Percentiles rank a stretch among this genome's conserved stretches.
Conservation (phyloP, 1,284 basidiomycete genomes). For the Ceratobasidium sp. region DNA sequence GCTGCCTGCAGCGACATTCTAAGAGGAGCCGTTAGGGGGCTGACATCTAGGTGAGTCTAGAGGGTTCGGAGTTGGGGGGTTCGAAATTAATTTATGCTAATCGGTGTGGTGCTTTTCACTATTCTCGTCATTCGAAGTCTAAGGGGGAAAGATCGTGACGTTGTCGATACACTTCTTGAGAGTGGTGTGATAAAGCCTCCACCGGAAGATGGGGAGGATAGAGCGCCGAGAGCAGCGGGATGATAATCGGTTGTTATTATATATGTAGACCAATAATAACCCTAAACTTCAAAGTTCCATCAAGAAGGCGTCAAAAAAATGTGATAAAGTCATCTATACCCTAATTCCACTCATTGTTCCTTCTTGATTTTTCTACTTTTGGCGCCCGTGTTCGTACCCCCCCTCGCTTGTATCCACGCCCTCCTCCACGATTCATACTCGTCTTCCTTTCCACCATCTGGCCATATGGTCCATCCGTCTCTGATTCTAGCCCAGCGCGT, state of each 20-base stretch:
- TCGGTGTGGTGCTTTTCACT: slow-evolving; percentile 28
- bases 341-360: not conserved
- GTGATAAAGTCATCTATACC: not conserved
- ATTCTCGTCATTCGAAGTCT: slow-evolving; percentile 58
- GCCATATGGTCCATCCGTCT: slow-evolving; percentile 85
- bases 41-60: slow-evolving; percentile 49
- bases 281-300: not conserved
- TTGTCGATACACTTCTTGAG: slow-evolving; percentile 66
- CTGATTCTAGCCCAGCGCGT: slow-evolving; percentile 76
- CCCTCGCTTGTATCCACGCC: slow-evolving; percentile 56
- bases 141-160: slow-evolving; percentile 59
- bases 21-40: slow-evolving; percentile 61
- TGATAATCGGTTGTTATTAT: not conserved
- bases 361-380: not conserved
- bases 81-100: slow-evolving; percentile 3
- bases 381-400: not conserved
- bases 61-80: not conserved
- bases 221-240: slow-evolving; percentile 18
- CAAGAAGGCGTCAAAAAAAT: not conserved
- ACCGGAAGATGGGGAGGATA: slow-evolving; percentile 59
- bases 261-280: not conserved
- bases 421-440: slow-evolving; percentile 75
- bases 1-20: slow-evolving; percentile 77
- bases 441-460: slow-evolving; percentile 74
- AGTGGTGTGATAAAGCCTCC: slow-evolving; percentile 70